Evolutionary conservation across 495 filamentous ascomycete genomes (phyloP).

Genomic region (Neurospora sp.): DNA sequence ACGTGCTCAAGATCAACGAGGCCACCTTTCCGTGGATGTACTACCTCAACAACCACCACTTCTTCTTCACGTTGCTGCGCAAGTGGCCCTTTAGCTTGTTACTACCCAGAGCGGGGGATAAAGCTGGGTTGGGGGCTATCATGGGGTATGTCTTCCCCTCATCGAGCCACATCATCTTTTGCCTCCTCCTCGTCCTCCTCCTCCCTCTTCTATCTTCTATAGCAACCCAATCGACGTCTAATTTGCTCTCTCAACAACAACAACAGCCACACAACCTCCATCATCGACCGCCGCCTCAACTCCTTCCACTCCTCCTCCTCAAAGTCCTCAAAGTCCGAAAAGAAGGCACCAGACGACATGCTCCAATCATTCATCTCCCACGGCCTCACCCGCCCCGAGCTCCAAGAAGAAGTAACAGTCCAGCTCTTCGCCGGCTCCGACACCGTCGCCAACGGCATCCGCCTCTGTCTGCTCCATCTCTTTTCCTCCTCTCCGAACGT

Average conservation of each 20-base stretch:
- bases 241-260: not conserved
- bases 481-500: constrained; percentile 24
- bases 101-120: constrained; percentile 11
- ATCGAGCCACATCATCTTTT: not conserved
- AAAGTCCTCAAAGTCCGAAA: constrained; percentile 7
- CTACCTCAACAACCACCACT: constrained; percentile 40
- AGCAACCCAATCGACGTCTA: not conserved
- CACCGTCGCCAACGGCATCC: constrained; percentile 49
- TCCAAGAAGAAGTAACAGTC: constrained; percentile 30
- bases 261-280: not conserved
- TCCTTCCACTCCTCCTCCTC: constrained; percentile 1
- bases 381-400: constrained; percentile 27
- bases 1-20: constrained; percentile 44
- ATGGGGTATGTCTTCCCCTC: constrained; percentile 5
- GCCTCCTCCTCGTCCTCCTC: not conserved
- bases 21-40: constrained; percentile 38
- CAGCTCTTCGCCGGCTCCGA: constrained; percentile 53
- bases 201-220: not conserved
- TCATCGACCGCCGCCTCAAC: constrained; percentile 20
- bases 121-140: constrained; percentile 10
- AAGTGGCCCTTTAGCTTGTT: constrained; percentile 13
- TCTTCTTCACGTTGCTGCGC: constrained; percentile 42
- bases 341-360: constrained; percentile 16
- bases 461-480: constrained; percentile 43
- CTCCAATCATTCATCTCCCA: constrained; percentile 36